A percentile compares a stretch with the other conserved stretches of the same genome.
Conservation (phyloP, 345 rosid genomes). For the Eucalyptus pauciflora region DNA sequence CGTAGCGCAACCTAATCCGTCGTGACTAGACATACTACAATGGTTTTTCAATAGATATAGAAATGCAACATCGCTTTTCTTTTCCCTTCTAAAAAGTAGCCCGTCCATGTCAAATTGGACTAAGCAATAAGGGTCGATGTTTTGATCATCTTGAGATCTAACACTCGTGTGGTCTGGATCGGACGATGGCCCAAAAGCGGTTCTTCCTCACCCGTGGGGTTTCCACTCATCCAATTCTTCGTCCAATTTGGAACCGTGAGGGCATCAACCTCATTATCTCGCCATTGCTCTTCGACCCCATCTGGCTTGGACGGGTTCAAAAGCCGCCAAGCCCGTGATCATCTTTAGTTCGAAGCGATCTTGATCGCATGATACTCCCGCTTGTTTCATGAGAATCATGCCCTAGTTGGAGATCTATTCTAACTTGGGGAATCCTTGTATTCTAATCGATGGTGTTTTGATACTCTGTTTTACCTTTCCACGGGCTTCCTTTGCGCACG, state of each 20-base stretch:
- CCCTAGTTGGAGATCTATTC: background rate
- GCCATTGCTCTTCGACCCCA: background rate
- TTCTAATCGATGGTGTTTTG: background rate
- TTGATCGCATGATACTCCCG: background rate
- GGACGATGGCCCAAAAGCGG: background rate
- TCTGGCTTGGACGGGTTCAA: background rate
- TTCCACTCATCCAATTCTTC: background rate
- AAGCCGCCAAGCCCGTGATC: background rate
- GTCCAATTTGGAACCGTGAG: background rate
- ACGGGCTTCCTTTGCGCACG: no score
- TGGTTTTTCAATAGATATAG: background rate
- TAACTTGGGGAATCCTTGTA: background rate
- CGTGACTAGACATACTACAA: background rate
- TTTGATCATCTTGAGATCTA: background rate
- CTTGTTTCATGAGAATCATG: background rate
- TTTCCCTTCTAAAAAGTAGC: no score
- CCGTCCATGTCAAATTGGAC: background rate
- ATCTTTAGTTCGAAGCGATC: background rate
- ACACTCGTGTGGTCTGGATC: accelerated
- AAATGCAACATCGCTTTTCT: background rate
- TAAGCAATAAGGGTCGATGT: background rate
- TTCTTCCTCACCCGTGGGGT: background rate
- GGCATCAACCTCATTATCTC: background rate
- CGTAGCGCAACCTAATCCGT: no score
- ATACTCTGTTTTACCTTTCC: background rate